Evolutionary conservation across 257 asterid genomes (phyloP).

Genomic region (Buddleja alternifolia): DNA sequence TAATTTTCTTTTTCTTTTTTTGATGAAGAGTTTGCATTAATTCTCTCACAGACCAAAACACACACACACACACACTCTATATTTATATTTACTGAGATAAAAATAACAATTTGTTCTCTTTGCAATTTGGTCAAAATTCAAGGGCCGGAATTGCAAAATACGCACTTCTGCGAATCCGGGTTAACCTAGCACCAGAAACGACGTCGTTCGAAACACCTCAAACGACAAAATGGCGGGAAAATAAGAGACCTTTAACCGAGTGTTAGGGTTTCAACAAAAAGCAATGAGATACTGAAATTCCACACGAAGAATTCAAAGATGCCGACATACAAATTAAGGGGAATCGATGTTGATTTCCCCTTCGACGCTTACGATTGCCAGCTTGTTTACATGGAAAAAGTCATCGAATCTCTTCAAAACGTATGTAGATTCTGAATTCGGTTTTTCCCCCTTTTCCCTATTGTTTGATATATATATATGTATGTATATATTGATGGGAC

Average conservation of each 20-base stretch:
- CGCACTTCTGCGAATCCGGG: background rate
- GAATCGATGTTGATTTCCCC: constrained; percentile 93
- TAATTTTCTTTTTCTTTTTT: no score
- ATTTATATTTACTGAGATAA: no score
- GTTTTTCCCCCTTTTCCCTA: no score
- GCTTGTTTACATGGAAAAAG: constrained; percentile 95
- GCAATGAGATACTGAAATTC: constrained; percentile 8
- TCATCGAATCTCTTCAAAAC: constrained; percentile 81
- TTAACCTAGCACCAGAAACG: constrained; percentile 10
- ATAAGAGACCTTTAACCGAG: constrained; percentile 1
- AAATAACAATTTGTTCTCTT: no score
- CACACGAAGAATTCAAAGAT: constrained; percentile 34
- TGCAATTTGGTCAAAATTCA: background rate
- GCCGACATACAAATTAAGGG: constrained; percentile 87
- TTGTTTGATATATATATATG: no score
- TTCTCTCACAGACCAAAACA: no score
- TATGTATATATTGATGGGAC: no score
- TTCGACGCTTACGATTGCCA: constrained; percentile 96
- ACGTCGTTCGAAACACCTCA: background rate
- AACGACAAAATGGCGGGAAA: constrained; percentile 41
- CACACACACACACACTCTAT: no score
- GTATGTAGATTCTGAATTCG: constrained; percentile 40
- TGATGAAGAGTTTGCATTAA: no score
- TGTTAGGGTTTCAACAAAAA: constrained; percentile 32
- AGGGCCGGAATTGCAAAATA: background rate